These are phyloP conservation scores for Xerocomus amazonicus DNA, from an alignment of 1,284 basidiomycete genomes.

Conservation along the genomic window DNA sequence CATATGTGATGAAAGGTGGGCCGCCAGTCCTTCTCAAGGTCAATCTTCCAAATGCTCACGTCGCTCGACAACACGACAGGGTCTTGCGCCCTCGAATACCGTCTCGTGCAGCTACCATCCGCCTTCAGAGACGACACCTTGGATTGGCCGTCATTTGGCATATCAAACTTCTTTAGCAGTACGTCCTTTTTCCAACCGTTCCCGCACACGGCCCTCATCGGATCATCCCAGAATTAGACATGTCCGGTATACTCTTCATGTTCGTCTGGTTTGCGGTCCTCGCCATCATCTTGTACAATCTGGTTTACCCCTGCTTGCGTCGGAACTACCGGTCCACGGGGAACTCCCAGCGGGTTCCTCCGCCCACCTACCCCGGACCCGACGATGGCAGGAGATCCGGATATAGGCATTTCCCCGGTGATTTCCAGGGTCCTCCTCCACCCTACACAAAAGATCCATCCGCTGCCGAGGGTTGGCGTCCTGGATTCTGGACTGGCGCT, in stretches of 20 bases:
- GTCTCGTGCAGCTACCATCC: constrained; percentile 62
- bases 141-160: constrained; percentile 14
- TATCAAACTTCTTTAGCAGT: constrained; percentile 21
- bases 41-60: neutral
- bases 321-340: constrained; percentile 19
- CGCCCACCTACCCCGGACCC: constrained; percentile 32
- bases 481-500: constrained; percentile 82
- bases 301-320: constrained; percentile 53
- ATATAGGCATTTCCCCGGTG: constrained; percentile 51
- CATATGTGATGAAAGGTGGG: constrained; percentile 79
- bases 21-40: neutral
- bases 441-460: constrained; percentile 61
- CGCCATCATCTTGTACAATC: constrained; percentile 52
- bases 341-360: constrained; percentile 26
- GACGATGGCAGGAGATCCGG: constrained; percentile 24
- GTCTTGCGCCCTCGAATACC: constrained; percentile 80
- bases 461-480: constrained; percentile 41
- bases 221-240: constrained; percentile 36
- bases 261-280: constrained; percentile 54
- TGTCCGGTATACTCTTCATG: constrained; percentile 48
- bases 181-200: constrained; percentile 3
- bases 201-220: neutral
- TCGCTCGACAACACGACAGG: constrained; percentile 40
- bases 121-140: constrained; percentile 38
- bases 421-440: constrained; percentile 60